Conservation (phyloP, 176 grass and related monocot species). For the Urochloa ruziziensis region DNA sequence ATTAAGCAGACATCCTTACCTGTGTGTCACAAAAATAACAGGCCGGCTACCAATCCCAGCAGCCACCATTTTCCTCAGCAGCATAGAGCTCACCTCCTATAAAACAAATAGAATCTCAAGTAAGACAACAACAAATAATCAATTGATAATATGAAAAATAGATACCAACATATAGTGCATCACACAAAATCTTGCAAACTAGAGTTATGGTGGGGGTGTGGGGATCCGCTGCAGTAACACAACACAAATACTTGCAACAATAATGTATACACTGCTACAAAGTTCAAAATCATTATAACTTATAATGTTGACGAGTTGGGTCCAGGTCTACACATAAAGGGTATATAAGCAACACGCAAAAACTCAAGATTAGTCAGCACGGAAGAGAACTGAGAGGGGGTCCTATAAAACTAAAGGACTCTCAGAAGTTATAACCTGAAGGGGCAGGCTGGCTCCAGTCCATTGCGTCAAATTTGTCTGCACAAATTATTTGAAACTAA, state of each 20-base stretch:
- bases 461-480: conserved; percentile 99
- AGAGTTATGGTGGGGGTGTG: background rate
- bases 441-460: conserved; percentile 92
- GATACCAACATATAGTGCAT: background rate
- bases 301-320: background rate
- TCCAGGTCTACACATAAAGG: background rate
- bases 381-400: background rate
- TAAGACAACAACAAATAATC: conserved; percentile 15
- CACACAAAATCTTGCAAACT: background rate
- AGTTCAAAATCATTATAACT: background rate
- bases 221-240: background rate
- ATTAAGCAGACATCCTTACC: conserved; percentile 39
- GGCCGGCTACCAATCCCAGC: conserved; percentile 83
- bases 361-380: background rate
- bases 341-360: background rate
- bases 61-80: conserved; percentile 72
- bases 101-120: conserved; percentile 28
- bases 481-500: conserved; percentile 46
- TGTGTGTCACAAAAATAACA: conserved; percentile 95
- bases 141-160: background rate
- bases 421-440: conserved; percentile 70
- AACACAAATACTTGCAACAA: background rate
- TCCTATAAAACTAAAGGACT: background rate
- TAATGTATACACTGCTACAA: background rate
- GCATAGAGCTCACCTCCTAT: conserved; percentile 96